Percentiles rank a stretch among this genome's conserved stretches.
Evolutionary conservation across 1,139 yeast genomes (phyloP).

Genomic region (Hyphopichia pseudoburtonii): DNA sequence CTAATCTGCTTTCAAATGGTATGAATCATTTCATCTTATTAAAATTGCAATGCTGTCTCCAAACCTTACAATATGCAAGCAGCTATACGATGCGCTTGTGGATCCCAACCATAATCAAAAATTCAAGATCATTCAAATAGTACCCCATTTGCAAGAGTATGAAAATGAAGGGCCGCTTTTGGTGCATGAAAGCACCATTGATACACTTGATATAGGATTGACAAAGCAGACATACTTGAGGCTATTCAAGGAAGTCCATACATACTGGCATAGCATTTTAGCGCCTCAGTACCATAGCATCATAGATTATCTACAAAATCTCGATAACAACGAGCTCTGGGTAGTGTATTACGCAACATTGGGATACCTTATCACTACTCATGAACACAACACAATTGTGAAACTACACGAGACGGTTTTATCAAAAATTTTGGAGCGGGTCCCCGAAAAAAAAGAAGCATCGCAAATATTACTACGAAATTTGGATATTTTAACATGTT

Average conservation of each 20-base stretch:
- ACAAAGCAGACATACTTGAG: constrained; percentile 28
- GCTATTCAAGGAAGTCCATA: constrained; percentile 37
- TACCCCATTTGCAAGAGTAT: constrained; percentile 13
- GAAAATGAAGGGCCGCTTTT: constrained; percentile 9
- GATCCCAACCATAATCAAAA: constrained; percentile 3
- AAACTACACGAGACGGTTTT: constrained; percentile 29
- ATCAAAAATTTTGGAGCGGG: constrained; percentile 11
- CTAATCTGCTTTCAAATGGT: too few species aligned
- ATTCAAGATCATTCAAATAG: constrained; percentile 23
- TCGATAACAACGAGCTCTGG: constrained; percentile 4
- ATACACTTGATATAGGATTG: constrained; percentile 34
- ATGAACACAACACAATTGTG: constrained; percentile 40
- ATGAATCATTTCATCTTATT: too few species aligned
- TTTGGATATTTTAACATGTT: constrained; percentile 30
- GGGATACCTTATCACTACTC: constrained; percentile 39
- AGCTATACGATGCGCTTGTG: constrained; percentile 7
- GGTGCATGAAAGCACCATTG: constrained; percentile 13
- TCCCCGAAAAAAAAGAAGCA: background rate
- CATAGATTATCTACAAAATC: constrained; percentile 1
- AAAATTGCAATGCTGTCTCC: too few species aligned
- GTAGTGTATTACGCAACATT: constrained; percentile 25
- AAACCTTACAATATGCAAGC: background rate
- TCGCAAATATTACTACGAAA: constrained; percentile 17
- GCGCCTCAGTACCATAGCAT: background rate
- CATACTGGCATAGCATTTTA: constrained; percentile 24